Evolutionary conservation across 352 stramenopile genomes (phyloP).

Genomic region (Pythium coloratum): DNA sequence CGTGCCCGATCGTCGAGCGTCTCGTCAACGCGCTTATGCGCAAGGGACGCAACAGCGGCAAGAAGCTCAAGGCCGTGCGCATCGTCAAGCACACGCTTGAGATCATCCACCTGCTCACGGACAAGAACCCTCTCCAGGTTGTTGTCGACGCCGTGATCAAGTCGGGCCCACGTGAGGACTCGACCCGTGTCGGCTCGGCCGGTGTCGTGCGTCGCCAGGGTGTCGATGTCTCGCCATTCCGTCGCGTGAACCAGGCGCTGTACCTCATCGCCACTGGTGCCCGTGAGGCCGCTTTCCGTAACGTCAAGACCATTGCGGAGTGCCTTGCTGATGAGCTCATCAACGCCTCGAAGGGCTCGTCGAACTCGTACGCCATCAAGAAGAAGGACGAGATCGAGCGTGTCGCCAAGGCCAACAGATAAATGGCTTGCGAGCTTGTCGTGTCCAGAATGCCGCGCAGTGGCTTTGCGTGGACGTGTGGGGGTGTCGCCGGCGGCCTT

Average conservation of each 20-base stretch:
- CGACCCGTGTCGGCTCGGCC: conserved; percentile 98
- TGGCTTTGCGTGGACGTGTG: background rate
- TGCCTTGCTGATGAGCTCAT: conserved; percentile 99
- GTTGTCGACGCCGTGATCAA: conserved; percentile 91
- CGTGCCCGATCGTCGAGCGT: conserved; percentile 99
- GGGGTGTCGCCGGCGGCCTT: background rate
- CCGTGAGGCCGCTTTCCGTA: conserved; percentile 98
- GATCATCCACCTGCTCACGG: conserved; percentile 99
- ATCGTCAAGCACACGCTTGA: conserved; percentile 99
- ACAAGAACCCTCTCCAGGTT: conserved; percentile 99
- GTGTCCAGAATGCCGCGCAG: conserved; percentile 9
- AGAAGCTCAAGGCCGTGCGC: conserved; percentile 99
- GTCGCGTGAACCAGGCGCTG: conserved; percentile 98
- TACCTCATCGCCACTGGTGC: conserved; percentile 98
- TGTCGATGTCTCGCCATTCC: conserved; percentile 99
- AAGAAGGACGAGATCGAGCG: conserved; percentile 99
- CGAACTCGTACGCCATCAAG: conserved; percentile 99
- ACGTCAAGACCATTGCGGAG: conserved; percentile 99
- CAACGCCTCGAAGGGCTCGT: conserved; percentile 99
- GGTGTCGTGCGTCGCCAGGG: conserved; percentile 99
- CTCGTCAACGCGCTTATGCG: conserved; percentile 98
- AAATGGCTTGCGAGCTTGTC: conserved; percentile 58
- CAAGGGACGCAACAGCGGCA: conserved; percentile 98
- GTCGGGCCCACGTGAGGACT: conserved; percentile 98
- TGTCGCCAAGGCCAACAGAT: conserved; percentile 99